These are phyloP conservation scores for Adiantum capillusveneris DNA, from an alignment of 75 land plant species.

Conservation along the genomic window DNA sequence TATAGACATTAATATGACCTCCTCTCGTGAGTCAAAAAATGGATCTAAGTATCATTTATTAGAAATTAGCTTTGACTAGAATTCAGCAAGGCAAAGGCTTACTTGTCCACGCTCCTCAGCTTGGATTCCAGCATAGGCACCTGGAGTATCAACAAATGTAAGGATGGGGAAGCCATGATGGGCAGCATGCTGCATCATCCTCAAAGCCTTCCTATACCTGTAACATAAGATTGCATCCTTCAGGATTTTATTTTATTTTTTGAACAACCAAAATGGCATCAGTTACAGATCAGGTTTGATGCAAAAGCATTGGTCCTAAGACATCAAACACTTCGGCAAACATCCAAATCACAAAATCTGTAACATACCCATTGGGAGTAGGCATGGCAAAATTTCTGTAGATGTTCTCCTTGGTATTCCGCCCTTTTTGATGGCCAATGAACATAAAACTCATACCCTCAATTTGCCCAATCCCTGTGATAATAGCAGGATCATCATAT, in stretches of 20 bases:
- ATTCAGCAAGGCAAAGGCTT: too few species aligned
- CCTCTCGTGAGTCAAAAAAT: too few species aligned
- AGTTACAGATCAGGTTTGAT: not conserved
- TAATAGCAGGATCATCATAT: constrained; percentile 90
- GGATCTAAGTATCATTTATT: too few species aligned
- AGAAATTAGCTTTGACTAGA: too few species aligned
- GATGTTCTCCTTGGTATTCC: constrained; percentile 90
- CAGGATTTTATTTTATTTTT: too few species aligned
- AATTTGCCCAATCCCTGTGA: constrained; percentile 76
- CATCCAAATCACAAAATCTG: not conserved
- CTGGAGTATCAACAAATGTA: constrained; percentile 88
- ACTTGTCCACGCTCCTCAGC: constrained; percentile 91
- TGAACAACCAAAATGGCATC: too few species aligned
- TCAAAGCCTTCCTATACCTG: constrained; percentile 86
- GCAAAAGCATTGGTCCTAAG: not conserved
- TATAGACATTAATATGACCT: too few species aligned
- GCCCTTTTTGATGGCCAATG: constrained; percentile 91
- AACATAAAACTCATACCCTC: constrained; percentile 81
- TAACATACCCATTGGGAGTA: constrained; percentile 85
- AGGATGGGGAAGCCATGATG: constrained; percentile 92
- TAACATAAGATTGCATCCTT: not conserved
- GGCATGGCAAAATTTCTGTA: constrained; percentile 94
- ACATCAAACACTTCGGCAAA: not conserved
- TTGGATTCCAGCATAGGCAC: constrained; percentile 83
- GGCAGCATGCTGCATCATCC: constrained; percentile 86